Evolutionary conservation across 2,329 filamentous ascomycete species (phyloP).

Genomic region (Claviceps sp.): DNA sequence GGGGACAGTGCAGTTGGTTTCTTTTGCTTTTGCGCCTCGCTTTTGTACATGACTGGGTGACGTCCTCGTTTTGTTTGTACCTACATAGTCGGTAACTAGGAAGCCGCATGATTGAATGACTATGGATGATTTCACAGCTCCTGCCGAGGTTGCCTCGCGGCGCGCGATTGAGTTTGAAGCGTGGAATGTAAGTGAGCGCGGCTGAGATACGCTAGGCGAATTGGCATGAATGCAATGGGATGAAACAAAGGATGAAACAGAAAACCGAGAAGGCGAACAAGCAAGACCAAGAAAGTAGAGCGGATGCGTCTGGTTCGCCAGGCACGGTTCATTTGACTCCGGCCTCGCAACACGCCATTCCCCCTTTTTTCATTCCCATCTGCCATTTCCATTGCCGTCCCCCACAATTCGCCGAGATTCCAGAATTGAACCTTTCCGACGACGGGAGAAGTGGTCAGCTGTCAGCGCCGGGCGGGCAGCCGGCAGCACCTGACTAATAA

Average conservation of each 20-base stretch:
- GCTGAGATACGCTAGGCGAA: not conserved
- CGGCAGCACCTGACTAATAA: constrained; percentile 1
- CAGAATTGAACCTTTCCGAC: not conserved
- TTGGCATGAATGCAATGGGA: not conserved
- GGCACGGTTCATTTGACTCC: too few relatives aligned
- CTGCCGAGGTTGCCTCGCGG: too few relatives aligned
- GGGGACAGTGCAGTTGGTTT: not conserved
- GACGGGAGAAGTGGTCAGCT: not conserved
- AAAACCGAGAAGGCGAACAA: not conserved
- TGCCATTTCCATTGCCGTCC: not conserved
- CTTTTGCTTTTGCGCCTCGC: not conserved
- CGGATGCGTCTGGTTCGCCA: not conserved
- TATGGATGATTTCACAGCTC: not conserved
- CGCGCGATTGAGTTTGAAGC: not conserved
- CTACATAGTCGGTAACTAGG: not conserved
- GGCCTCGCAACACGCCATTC: too few relatives aligned
- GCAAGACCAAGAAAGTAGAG: not conserved
- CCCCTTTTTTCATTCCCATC: too few relatives aligned
- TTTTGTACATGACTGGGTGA: not conserved
- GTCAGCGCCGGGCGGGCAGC: not conserved
- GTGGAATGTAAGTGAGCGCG: not conserved
- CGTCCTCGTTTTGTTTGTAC: not conserved
- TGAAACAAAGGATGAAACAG: not conserved
- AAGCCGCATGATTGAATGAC: not conserved
- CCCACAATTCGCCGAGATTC: constrained; percentile 1